phyloP scores from a whole-genome alignment of 139 green algal species.

The Closterium sp. region DNA sequence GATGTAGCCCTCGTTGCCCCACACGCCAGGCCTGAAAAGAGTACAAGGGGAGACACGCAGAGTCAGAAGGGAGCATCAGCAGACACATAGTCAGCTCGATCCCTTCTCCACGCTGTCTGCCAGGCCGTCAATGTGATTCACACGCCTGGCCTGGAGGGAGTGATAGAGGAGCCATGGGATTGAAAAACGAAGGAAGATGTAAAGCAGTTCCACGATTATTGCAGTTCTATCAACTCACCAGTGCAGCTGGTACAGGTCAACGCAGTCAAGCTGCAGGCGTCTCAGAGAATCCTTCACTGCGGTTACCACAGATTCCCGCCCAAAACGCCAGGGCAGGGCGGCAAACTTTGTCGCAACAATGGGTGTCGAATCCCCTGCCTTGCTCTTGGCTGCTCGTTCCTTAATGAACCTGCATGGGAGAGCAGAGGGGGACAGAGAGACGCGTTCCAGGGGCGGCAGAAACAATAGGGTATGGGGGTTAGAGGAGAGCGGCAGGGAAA shows the following conservation, averaged over 20 bases:
- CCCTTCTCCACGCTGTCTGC: too few relatives aligned
- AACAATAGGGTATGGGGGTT: background rate
- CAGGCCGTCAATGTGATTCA: too few relatives aligned
- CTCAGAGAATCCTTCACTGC: slow-evolving; percentile 42
- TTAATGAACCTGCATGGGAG: slow-evolving; percentile 31
- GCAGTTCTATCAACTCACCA: slow-evolving; percentile 48
- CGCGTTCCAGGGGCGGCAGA: background rate
- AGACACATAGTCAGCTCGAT: too few relatives aligned
- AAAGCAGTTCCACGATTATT: too few relatives aligned
- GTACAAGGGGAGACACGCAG: too few relatives aligned
- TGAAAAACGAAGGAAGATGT: too few relatives aligned
- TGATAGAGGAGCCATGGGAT: too few relatives aligned
- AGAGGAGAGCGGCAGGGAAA: background rate
- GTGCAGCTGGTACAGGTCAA: slow-evolving; percentile 52
- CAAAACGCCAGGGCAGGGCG: slow-evolving; percentile 40
- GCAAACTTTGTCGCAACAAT: slow-evolving; percentile 47
- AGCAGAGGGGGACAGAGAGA: background rate
- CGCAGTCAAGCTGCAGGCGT: slow-evolving; percentile 9
- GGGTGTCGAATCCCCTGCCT: background rate
- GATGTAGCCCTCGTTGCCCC: slow-evolving; percentile 53
- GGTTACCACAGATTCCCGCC: slow-evolving; percentile 14
- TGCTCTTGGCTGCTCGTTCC: slow-evolving; percentile 26
- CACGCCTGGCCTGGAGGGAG: too few relatives aligned
- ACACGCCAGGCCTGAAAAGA: background rate
- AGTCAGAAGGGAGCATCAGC: too few relatives aligned